Conservation (phyloP, 352 stramenopile species). For the Phytophthora megakarya region DNA sequence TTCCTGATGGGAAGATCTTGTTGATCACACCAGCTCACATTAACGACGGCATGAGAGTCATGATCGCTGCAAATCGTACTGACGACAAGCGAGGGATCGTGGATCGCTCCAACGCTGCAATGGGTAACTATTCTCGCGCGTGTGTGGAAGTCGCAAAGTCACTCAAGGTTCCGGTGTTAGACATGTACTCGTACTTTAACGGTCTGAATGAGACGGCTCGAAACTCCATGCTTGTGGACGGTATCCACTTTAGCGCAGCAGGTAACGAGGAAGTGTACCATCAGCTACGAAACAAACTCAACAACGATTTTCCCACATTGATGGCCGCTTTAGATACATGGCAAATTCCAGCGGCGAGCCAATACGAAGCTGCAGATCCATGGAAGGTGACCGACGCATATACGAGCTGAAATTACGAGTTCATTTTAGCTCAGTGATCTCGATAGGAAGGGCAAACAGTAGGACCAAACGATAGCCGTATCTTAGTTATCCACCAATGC, state of each 20-base stretch:
- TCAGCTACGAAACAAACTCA: slow-evolving; percentile 16
- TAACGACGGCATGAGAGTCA: slow-evolving; percentile 26
- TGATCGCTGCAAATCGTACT: slow-evolving; percentile 13
- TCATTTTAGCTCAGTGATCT: no score
- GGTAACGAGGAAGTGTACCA: slow-evolving; percentile 45
- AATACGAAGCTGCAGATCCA: slow-evolving; percentile 38
- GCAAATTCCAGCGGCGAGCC: slow-evolving; percentile 34
- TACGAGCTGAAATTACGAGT: no score
- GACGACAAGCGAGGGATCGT: slow-evolving; percentile 11
- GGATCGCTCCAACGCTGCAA: slow-evolving; percentile 15
- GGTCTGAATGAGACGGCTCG: slow-evolving; percentile 22
- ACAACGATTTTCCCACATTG: slow-evolving; percentile 13
- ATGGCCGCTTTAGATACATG: slow-evolving; percentile 9
- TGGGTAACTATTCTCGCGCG: slow-evolving; percentile 36
- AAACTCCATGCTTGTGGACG: slow-evolving; percentile 44
- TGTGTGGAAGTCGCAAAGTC: slow-evolving; percentile 37
- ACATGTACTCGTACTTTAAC: slow-evolving; percentile 52
- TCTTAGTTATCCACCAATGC: no score
- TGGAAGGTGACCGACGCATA: no score
- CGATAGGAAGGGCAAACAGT: no score
- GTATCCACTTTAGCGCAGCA: slow-evolving; percentile 46
- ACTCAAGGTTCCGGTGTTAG: slow-evolving; percentile 32
- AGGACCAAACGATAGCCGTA: no score
- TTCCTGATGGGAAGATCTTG: slow-evolving; percentile 34
- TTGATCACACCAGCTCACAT: slow-evolving; percentile 49